These are phyloP conservation scores for Neonectria neomacrospora DNA, from an alignment of 2,329 filamentous ascomycete species.

Conservation along the genomic window DNA sequence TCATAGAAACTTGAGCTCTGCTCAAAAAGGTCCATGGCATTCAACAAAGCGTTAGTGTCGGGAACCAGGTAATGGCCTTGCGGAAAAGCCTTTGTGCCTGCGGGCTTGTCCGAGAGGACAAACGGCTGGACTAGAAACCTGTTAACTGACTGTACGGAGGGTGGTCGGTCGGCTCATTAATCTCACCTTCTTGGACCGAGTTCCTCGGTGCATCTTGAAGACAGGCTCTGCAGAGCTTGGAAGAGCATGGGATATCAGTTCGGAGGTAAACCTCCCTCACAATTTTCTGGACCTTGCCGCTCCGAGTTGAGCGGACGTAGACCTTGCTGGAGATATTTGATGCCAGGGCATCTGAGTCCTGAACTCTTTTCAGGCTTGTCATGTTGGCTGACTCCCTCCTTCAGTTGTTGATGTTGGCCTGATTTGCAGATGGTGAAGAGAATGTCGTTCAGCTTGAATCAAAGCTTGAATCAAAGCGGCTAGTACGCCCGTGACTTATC, in stretches of 20 bases:
- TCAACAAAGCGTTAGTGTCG: slow-evolving; percentile 95
- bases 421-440: slow-evolving; percentile 36
- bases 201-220: slow-evolving; percentile 79
- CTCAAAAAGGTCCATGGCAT: slow-evolving; percentile 97
- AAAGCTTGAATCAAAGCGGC: slow-evolving; percentile 39
- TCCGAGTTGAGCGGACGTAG: slow-evolving; percentile 93
- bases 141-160: slow-evolving; percentile 15
- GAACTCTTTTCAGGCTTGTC: slow-evolving; percentile 72
- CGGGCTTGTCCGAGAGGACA: slow-evolving; percentile 88
- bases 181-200: slow-evolving; percentile 79
- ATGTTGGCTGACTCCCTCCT: slow-evolving; percentile 53
- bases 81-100: slow-evolving; percentile 83
- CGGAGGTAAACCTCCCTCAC: slow-evolving; percentile 95
- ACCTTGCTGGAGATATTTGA: slow-evolving; percentile 93
- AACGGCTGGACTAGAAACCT: slow-evolving; percentile 74
- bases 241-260: slow-evolving; percentile 97
- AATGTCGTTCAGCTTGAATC: slow-evolving; percentile 36
- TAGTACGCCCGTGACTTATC: slow-evolving; percentile 47
- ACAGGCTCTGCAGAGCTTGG: slow-evolving; percentile 84
- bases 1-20: slow-evolving; percentile 92
- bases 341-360: slow-evolving; percentile 64
- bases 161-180: too few species aligned
- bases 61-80: slow-evolving; percentile 94
- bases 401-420: slow-evolving; percentile 15
- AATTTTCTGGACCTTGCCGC: slow-evolving; percentile 98